Evolutionary conservation across 805 yeast genomes (phyloP).

Genomic region (Metschnikowia amazonensis): DNA sequence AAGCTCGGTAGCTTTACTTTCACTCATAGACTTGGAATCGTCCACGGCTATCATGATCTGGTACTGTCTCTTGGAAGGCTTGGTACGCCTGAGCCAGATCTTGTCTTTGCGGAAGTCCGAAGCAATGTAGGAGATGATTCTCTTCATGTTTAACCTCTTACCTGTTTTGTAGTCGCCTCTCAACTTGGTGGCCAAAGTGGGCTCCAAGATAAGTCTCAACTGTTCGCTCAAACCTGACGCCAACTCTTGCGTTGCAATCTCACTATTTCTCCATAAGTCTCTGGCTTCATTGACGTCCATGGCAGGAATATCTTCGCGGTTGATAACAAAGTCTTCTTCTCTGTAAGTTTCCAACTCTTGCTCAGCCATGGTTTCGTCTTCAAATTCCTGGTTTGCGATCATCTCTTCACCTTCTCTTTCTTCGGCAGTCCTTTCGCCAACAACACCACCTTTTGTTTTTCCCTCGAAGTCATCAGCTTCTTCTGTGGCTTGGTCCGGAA

Average conservation of each 20-base stretch:
- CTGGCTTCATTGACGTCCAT: slow-evolving; percentile 63
- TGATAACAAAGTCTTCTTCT: slow-evolving; percentile 20
- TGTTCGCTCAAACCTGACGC: slow-evolving; percentile 90
- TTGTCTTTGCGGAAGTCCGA: slow-evolving; percentile 96
- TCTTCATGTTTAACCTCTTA: slow-evolving; percentile 92
- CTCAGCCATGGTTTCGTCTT: slow-evolving; percentile 18
- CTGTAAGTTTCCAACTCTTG: slow-evolving; percentile 11
- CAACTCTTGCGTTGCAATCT: slow-evolving; percentile 78
- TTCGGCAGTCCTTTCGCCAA: slow-evolving; percentile 43
- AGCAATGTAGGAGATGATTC: slow-evolving; percentile 96
- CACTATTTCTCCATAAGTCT: slow-evolving; percentile 78
- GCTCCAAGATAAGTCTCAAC: slow-evolving; percentile 85
- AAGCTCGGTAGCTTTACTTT: slow-evolving; percentile 80
- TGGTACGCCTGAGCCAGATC: slow-evolving; percentile 96
- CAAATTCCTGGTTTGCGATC: slow-evolving; percentile 25
- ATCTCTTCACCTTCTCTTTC: slow-evolving; percentile 15
- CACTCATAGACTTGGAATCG: slow-evolving; percentile 97
- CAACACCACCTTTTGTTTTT: slow-evolving; percentile 47
- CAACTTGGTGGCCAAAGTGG: slow-evolving; percentile 92
- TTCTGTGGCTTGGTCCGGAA: slow-evolving; percentile 22
- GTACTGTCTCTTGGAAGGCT: slow-evolving; percentile 95
- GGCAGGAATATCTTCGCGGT: slow-evolving; percentile 38
- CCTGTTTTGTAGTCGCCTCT: slow-evolving; percentile 97
- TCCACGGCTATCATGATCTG: slow-evolving; percentile 97
- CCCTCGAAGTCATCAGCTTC: slow-evolving; percentile 44